Evolutionary conservation across 2,329 filamentous ascomycete genomes (phyloP), one percentile per base, ranked within the genome.

Genomic region (Aspergillus latus): DNA sequence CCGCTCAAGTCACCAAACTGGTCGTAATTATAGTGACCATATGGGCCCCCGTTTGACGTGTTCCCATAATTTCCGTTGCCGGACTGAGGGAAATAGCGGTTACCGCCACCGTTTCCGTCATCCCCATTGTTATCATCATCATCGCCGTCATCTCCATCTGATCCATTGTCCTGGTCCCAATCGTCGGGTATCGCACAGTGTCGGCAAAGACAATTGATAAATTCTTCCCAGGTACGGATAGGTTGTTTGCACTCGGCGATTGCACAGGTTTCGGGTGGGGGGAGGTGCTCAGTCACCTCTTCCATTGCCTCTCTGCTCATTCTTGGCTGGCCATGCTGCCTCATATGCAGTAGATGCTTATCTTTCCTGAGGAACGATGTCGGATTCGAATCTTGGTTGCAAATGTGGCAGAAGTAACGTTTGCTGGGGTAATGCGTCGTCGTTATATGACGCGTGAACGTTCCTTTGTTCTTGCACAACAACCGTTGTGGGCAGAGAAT

Each of bases 171-270:
- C n/a, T 46, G 40, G 6, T 29, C 9, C 15, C 29, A 21, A 15
- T 40, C 34, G 11, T 40, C 26, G 8, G 44, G 15, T 42, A 54
- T 48, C 9, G 16, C n/a, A 34, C 52, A 48, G 32, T 54, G 52
- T 13, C 15, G 28, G 16, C 44, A 49, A 16, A 54, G 36, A n/a
- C 45, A 43, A 2, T 48, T 28, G 4, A 40, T 15, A 16, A 54
- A 43, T 1, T 43, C 36, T 16, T 48, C 28, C 52, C 52, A 54
- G 7, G 34, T 32, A 43, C 11, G 10, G 2, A 54, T 28, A 26
- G 5, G 3, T 7, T 6, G 34, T 6, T 4, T 4, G n/a, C 52
- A 54, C 5, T 4, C 10, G 5, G 6, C 5, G 26, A 50, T 6
- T 2, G 36, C 21, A 21, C 49, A 52, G 2, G 7, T 29, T 21